These are phyloP conservation scores for Huntiella abstrusa DNA, from an alignment of 2,329 filamentous ascomycete species.

Conservation along the genomic window DNA sequence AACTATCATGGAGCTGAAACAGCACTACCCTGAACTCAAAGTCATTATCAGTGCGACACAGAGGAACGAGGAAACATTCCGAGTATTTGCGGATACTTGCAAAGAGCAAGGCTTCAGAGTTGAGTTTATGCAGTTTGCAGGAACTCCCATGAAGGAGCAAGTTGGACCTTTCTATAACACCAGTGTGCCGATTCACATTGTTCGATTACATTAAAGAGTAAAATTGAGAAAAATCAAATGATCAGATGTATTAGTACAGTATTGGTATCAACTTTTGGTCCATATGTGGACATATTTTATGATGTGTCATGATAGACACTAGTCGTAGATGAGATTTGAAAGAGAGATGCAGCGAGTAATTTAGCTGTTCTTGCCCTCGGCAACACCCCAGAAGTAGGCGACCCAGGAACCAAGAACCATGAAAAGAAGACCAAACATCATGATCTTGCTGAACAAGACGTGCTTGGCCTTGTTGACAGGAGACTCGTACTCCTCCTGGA, in stretches of 20 bases:
- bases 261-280: too few species aligned
- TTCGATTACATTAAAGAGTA: conserved; percentile 1
- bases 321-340: neutral
- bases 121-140: conserved; percentile 23
- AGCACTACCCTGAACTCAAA: conserved; percentile 32
- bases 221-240: neutral
- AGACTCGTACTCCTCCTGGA: conserved; percentile 23
- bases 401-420: conserved; percentile 32
- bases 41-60: conserved; percentile 54
- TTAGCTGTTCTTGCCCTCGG: conserved; percentile 28
- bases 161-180: conserved; percentile 46
- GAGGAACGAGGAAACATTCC: conserved; percentile 50
- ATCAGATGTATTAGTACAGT: too few species aligned
- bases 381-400: conserved; percentile 42
- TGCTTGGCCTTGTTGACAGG: conserved; percentile 21
- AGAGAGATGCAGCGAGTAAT: neutral
- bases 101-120: conserved; percentile 26
- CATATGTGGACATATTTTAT: neutral
- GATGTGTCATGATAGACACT: neutral
- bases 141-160: conserved; percentile 25
- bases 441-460: conserved; percentile 21
- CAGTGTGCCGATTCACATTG: conserved; percentile 37
- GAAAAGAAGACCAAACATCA: conserved; percentile 25
- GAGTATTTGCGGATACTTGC: conserved; percentile 42
- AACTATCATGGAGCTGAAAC: conserved; percentile 44